These are phyloP conservation scores for Apostasia ramifera DNA, from an alignment of 106 monocot species.

Conservation along the genomic window DNA sequence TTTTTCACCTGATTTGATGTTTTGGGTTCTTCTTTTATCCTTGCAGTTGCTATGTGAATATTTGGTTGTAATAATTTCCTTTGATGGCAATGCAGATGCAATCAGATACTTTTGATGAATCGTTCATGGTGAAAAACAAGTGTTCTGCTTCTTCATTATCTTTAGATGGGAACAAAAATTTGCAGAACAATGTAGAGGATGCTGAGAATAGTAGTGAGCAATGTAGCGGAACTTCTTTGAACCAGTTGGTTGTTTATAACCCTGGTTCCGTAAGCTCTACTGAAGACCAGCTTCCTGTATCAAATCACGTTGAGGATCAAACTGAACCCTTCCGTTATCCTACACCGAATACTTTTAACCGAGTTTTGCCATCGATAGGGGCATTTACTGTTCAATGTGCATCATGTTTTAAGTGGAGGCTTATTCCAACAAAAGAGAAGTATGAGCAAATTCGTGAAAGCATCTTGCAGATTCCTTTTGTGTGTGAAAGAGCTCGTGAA, in stretches of 20 bases:
- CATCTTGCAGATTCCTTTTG: constrained; percentile 60
- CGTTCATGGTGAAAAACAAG: too few species aligned
- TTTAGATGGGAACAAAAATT: too few species aligned
- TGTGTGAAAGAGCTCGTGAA: constrained; percentile 53
- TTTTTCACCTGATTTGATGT: too few species aligned
- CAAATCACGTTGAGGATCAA: constrained; percentile 9
- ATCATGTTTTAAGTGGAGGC: constrained; percentile 8
- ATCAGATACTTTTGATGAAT: too few species aligned
- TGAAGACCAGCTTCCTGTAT: constrained; percentile 11
- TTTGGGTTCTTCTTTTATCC: too few species aligned
- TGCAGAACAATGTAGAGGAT: not conserved
- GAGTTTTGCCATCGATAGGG: too few species aligned
- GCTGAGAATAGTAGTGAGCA: constrained; percentile 5
- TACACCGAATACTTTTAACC: too few species aligned
- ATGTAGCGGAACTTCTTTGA: constrained; percentile 21
- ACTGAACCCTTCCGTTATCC: constrained; percentile 8
- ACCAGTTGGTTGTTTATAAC: constrained; percentile 43
- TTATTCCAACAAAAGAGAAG: not conserved
- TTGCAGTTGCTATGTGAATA: too few species aligned
- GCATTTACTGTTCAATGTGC: too few species aligned
- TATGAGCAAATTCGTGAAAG: not conserved
- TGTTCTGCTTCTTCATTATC: too few species aligned
- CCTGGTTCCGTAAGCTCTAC: constrained; percentile 11
- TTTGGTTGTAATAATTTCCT: too few species aligned
- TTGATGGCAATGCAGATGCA: too few species aligned